Conservation (phyloP, 2,329 filamentous ascomycete species). For the Epichloe baconii region DNA sequence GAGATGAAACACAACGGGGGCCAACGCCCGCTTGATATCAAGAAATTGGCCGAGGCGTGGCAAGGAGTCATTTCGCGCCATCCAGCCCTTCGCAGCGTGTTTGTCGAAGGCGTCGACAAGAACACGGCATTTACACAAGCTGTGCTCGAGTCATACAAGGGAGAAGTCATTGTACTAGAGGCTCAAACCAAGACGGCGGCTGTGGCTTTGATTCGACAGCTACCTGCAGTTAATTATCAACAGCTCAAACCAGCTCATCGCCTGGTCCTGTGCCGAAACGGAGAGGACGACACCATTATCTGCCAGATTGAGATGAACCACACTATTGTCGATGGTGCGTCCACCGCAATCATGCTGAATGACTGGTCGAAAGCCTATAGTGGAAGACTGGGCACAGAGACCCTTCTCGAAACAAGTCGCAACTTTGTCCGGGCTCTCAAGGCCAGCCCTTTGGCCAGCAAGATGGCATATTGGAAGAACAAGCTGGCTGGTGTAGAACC, state of each 20-base stretch:
- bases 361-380: slow-evolving; percentile 4
- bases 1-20: slow-evolving; percentile 3
- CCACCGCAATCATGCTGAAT: slow-evolving; percentile 9
- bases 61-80: slow-evolving; percentile 5
- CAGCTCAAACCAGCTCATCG: slow-evolving; percentile 1
- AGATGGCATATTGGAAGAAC: slow-evolving; percentile 7
- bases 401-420: neutral
- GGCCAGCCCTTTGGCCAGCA: neutral
- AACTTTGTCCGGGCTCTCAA: slow-evolving; percentile 4
- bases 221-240: slow-evolving; percentile 1
- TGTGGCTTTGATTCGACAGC: neutral
- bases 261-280: neutral
- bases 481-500: slow-evolving; percentile 5
- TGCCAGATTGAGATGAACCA: slow-evolving; percentile 23
- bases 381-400: neutral
- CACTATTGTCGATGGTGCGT: slow-evolving; percentile 20
- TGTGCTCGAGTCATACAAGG: slow-evolving; percentile 1
- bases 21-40: neutral
- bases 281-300: slow-evolving; percentile 5
- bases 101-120: slow-evolving; percentile 3
- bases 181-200: neutral
- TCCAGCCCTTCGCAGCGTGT: slow-evolving; percentile 6
- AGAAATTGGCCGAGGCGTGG: slow-evolving; percentile 8
- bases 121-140: slow-evolving; percentile 3
- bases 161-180: neutral